A percentile compares a stretch with the other conserved stretches of the same genome.
phyloP scores from a whole-genome alignment of 352 stramenopile species.

The Pythium myriotylum region DNA sequence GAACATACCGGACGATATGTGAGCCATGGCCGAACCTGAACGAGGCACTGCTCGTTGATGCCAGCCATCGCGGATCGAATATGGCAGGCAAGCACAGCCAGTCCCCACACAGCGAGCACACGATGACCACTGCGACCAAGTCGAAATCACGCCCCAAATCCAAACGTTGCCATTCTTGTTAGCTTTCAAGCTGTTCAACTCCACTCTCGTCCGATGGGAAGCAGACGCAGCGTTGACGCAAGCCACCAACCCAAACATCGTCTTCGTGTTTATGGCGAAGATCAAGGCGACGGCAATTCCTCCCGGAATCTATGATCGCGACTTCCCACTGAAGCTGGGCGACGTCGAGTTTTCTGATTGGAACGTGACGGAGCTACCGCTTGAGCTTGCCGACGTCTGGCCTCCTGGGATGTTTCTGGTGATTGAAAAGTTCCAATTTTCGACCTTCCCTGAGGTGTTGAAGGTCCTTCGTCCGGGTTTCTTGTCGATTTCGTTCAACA shows the following conservation, averaged over 20 bases:
- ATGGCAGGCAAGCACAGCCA: constrained; percentile 21
- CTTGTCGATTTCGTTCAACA: constrained; percentile 23
- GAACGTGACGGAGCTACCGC: constrained; percentile 5
- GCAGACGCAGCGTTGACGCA: constrained; percentile 23
- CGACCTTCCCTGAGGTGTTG: background rate
- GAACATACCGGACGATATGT: constrained; percentile 24
- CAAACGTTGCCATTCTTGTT: constrained; percentile 21
- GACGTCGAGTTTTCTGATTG: constrained; percentile 3
- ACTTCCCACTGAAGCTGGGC: constrained; percentile 12
- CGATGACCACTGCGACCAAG: constrained; percentile 4
- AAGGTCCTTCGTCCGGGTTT: constrained; percentile 2
- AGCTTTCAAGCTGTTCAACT: constrained; percentile 30
- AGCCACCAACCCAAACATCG: constrained; percentile 11
- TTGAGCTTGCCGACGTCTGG: constrained; percentile 1
- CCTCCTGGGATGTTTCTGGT: constrained; percentile 4
- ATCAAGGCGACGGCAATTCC: background rate
- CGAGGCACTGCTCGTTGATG: constrained; percentile 17
- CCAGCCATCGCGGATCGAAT: constrained; percentile 13
- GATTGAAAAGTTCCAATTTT: constrained; percentile 13
- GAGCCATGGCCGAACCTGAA: constrained; percentile 35
- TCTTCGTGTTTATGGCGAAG: constrained; percentile 19
- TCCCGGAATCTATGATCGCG: background rate
- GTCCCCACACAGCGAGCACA: constrained; percentile 25
- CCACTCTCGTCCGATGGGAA: constrained; percentile 25
- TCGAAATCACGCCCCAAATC: constrained; percentile 10